Base-by-base conservation (phyloP, 257 asterid species). In the Nicotiana knightiana region DNA sequence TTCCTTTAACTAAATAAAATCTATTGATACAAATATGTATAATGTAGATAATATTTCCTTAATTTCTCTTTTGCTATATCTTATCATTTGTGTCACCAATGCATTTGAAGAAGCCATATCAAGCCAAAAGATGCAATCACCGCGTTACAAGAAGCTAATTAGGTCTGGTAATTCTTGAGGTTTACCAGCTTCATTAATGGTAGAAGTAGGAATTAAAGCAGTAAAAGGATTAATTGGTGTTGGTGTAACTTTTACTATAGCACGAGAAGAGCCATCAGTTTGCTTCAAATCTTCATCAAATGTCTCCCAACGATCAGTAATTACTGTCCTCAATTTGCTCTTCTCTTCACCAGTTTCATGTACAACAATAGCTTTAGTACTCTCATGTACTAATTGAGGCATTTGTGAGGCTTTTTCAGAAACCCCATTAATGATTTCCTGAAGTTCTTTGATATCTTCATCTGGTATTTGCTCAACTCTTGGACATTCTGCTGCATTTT, bases 391-490 rank as follows among this genome's bases (percentile, higher is more conserved):
- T 43, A 3, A 7, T 30, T 3, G 66, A 55, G 0, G 35, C 17
- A 39, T n/a, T 81, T 67, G 17, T 0, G 26, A 12, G 0, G 80
- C 48, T 9, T 26, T 85, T 8, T 71, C 86, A 8, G 84, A 28
- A 3, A 86, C 87, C 33, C 88, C 88, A 32, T 68, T 81, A 55
- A 94, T 83, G 1, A 94, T 96, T n/a, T 88, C 77, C 86, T 93
- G 90, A 10, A 96, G 90, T 28, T 91, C 97, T 6, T 63, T 85
- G 17, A 96, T 87, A 24, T 93, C 97, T 48, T 88, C 91, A 4
- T 91, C 89, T 0, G 96, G 94, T 1, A 96, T 86, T 4, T 87
- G 83, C 13, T 92, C 93, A 10, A 89, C 81, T 3, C 81, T 80
- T 0, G 98, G 93, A 9, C 89, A 84, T 6, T 90, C 90, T 0